Base-by-base conservation (phyloP, 1,284 basidiomycete genomes). In the Apiotrichum akiyoshidainum region DNA sequence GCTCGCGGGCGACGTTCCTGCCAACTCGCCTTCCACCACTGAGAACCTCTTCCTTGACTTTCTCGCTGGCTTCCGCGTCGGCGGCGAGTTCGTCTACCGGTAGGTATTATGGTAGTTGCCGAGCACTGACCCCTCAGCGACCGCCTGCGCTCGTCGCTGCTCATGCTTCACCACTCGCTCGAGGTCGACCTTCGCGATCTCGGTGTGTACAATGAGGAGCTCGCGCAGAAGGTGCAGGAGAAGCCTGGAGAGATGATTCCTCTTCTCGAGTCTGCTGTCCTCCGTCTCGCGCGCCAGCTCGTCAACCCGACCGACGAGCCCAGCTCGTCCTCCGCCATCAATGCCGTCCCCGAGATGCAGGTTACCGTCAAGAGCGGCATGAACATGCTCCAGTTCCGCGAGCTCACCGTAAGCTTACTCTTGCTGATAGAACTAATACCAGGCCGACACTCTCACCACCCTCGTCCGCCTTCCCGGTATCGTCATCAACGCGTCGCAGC, bases 381-480 rank as follows among this genome's bases (percentile, higher is more conserved):
- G 64, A 96, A 96, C 78, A 84, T 99, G 79, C 86, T 91, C 61
- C 90, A 92, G 72, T 98, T 99, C 79, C 87, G 96, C 51, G 91
- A 96, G 55, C 84, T 97, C 46, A 89, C 87, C n/a, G 82, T 82
- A 55, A 66, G 80, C 73, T 12, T 1, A 19, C 8, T 1, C 19
- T 37, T 0, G 22, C 5, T n/a, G 22, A 40, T 14, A 5, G 5
- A 52, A 55, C 60, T 67, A 55, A 68, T 37, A 16, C 63, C 73
- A 85, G 60, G 95, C 96, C 6, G 85, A 94, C 67, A 93, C 89
- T 33, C 90, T 98, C 82, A 93, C 94, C 70, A 93, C 91, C 69
- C 87, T 99, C 45, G 95, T 99, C 39, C 88, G 96, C 62, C 85
- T 99, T 45, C 96, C 96, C 1, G 96, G 96, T 37, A 99, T 99